Percentiles rank a stretch among this genome's conserved stretches.
phyloP scores from a whole-genome alignment of 495 filamentous ascomycete genomes.

The Gamarada debralockiae region DNA sequence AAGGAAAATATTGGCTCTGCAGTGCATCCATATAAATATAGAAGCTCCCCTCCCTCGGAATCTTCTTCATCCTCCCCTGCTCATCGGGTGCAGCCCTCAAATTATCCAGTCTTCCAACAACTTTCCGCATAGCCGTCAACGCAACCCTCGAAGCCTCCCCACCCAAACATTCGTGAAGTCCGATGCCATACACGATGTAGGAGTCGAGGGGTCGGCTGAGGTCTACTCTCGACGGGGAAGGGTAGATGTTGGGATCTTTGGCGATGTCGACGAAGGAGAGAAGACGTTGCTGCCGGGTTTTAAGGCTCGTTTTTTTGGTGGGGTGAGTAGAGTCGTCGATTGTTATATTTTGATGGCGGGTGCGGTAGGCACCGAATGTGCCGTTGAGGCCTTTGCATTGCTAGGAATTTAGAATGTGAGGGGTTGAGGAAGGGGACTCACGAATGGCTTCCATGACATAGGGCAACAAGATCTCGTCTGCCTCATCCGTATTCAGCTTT shows the following conservation, averaged over 20 bases:
- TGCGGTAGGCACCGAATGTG: background rate
- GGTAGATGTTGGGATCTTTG: background rate
- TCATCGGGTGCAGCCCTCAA: constrained; percentile 36
- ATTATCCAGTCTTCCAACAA: constrained; percentile 31
- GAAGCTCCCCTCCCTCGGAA: constrained; percentile 54
- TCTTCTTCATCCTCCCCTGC: constrained; percentile 60
- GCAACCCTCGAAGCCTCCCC: constrained; percentile 56
- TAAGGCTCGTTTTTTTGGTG: background rate
- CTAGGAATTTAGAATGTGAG: background rate
- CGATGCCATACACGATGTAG: constrained; percentile 64
- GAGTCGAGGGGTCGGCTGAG: constrained; percentile 49
- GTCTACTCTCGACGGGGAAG: background rate
- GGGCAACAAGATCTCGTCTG: constrained; percentile 30
- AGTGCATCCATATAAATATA: constrained; percentile 71
- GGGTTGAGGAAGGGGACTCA: background rate
- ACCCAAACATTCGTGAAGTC: constrained; percentile 60
- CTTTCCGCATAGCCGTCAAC: constrained; percentile 57
- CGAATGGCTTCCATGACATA: background rate
- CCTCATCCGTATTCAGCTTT: constrained; percentile 38
- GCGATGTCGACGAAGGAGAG: background rate
- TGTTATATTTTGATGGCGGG: background rate
- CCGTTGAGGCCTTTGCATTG: background rate
- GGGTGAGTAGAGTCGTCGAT: background rate
- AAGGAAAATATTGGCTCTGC: constrained; percentile 63
- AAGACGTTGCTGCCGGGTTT: background rate